Evolutionary conservation across 2,329 filamentous ascomycete species (phyloP), one percentile per base, ranked within the genome.

Genomic region (Aureobasidium sp.): DNA sequence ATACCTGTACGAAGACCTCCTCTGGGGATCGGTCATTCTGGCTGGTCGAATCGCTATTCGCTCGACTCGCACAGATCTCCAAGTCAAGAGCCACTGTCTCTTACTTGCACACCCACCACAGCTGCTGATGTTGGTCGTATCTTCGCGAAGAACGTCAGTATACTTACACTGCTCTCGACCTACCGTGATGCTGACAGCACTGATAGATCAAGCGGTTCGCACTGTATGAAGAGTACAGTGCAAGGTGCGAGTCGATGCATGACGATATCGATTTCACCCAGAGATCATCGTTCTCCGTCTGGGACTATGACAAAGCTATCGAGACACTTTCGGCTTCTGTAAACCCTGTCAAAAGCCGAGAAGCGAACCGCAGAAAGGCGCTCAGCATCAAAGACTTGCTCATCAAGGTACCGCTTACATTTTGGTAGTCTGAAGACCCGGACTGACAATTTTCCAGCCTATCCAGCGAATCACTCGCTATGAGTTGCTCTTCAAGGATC

Each of bases 381-480:
- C 77, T 96, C 66, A 91, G 89, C 1, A 84, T 97, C 66, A 85
- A 87, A 53, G 94, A 97, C 74, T 80, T 97, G 5, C 81, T 97
- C 61, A 91, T 97, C 67, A 97, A 97, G 84, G 91, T 90, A 42
- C 27, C 17, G 5, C 20, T 37, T 31, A 39, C 45, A 5, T 20
- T 4, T 2, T 7, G 31, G 20, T 45, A 2, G 15, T 57, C 15
- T 17, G 15, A 36, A 12, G 17, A 39, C 45, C 47, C 61, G 25
- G 47, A 48, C 8, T 62, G 29, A 53, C 20, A 42, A 53, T 22
- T 36, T 48, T 12, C n/a, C 61, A 96, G 90, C 94, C 93, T 0
- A 92, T 97, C 22, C 93, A 99, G 75, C 84, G 93, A 61, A 84
- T 97, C 25, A 96, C 91, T 78, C 91, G 89, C 76, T 97, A 97